phyloP scores from a whole-genome alignment of 495 filamentous ascomycete species.

The Aspergillus cristatus region DNA sequence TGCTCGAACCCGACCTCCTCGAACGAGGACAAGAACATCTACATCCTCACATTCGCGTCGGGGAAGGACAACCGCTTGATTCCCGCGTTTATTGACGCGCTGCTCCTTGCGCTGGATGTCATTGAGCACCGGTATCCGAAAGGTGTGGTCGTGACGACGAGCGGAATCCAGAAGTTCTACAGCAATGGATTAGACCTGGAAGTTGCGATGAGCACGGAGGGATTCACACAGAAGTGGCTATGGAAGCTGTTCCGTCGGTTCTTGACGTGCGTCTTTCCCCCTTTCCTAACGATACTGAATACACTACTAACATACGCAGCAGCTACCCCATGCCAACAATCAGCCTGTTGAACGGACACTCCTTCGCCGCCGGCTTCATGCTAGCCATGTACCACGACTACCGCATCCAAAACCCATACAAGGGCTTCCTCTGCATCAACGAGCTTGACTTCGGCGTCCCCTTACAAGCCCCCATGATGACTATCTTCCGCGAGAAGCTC shows the following conservation, averaged over 20 bases:
- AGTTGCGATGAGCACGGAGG: conserved; percentile 29
- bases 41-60: conserved; percentile 54
- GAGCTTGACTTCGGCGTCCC: conserved; percentile 70
- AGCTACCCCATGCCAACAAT: conserved; percentile 79
- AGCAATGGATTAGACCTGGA: conserved; percentile 57
- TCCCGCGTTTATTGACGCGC: conserved; percentile 43
- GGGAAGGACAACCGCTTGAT: conserved; percentile 59
- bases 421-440: conserved; percentile 67
- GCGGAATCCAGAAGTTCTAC: conserved; percentile 57
- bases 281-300: background rate
- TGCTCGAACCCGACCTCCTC: conserved; percentile 38
- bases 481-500: conserved; percentile 64
- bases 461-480: conserved; percentile 59
- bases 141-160: conserved; percentile 59
- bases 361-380: conserved; percentile 74
- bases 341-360: conserved; percentile 68
- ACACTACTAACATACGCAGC: conserved; percentile 1
- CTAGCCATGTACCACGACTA: conserved; percentile 80
- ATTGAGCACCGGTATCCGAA: conserved; percentile 47
- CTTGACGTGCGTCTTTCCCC: conserved; percentile 40
- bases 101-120: conserved; percentile 53
- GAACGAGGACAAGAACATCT: conserved; percentile 26
- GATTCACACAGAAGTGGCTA: conserved; percentile 38
- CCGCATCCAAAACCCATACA: conserved; percentile 57
- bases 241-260: conserved; percentile 48